Conservation (phyloP, 169 alveolate species). For the Plasmodium gonderi region DNA sequence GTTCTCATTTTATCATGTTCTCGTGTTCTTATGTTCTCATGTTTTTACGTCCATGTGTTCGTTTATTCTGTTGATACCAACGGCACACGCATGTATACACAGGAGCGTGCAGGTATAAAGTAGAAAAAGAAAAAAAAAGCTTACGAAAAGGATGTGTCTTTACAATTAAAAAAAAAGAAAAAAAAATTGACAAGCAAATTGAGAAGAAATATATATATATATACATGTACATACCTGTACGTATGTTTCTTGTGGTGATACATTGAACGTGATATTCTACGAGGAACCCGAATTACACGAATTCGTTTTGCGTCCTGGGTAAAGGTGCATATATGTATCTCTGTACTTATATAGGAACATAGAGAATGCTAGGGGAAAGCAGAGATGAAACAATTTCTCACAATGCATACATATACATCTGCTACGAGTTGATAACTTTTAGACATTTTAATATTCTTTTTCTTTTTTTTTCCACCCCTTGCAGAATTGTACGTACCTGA, state of each 20-base stretch:
- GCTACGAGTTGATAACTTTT: neutral
- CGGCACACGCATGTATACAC: neutral
- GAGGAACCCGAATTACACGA: too few species aligned
- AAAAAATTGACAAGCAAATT: neutral
- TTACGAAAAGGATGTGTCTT: neutral
- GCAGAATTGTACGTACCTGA: neutral
- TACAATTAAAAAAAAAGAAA: neutral
- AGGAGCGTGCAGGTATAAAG: neutral
- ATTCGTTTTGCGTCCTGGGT: too few species aligned
- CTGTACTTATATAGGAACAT: too few species aligned
- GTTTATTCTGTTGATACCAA: neutral
- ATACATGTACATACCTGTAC: neutral
- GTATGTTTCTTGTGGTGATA: neutral
- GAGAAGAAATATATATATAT: neutral
- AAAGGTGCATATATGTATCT: too few species aligned
- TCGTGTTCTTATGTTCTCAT: neutral
- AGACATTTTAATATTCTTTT: neutral
- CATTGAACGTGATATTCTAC: too few species aligned
- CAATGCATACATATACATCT: neutral
- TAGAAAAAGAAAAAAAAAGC: neutral
- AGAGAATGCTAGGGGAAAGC: too few species aligned
- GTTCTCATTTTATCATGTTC: neutral
- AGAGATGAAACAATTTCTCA: too few species aligned
- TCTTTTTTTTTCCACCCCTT: neutral
- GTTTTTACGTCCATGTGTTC: neutral